Conservation (phyloP, 345 rosid genomes). For the Geranium rotundifolium region DNA sequence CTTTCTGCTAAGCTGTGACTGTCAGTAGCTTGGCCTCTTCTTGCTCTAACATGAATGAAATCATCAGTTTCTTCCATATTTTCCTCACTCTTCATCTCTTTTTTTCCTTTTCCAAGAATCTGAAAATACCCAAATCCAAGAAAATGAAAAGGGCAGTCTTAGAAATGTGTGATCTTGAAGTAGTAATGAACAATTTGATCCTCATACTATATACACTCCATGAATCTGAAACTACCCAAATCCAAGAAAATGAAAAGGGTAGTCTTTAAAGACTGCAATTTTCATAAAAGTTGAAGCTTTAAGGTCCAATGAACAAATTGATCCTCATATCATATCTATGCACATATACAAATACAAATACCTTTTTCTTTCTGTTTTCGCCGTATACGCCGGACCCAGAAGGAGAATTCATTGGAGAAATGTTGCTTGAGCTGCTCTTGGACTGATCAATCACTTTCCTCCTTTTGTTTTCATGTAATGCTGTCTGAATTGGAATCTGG, state of each 20-base stretch:
- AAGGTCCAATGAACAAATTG: not conserved
- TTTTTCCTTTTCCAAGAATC: conserved; percentile 29
- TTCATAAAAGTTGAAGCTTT: not conserved
- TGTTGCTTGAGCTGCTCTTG: conserved; percentile 11
- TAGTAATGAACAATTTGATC: not conserved
- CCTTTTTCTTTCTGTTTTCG: conserved; percentile 14
- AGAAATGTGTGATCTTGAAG: not conserved
- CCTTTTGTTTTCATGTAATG: conserved; percentile 11
- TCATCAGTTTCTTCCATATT: conserved; percentile 24
- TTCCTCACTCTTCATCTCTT: conserved; percentile 16
- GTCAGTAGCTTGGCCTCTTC: conserved; percentile 53
- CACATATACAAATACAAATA: not conserved
- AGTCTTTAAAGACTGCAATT: not conserved
- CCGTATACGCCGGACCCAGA: conserved; percentile 5
- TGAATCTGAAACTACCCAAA: conserved; percentile 13
- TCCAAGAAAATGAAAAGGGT: not conserved
- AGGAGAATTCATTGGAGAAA: conserved; percentile 16
- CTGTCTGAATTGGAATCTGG: conserved; percentile 4
- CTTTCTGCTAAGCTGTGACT: conserved; percentile 53
- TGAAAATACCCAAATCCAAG: conserved; percentile 7
- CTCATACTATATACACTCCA: too few species aligned
- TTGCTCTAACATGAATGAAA: conserved; percentile 46
- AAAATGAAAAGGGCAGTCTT: not conserved
- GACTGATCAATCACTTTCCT: conserved; percentile 18
- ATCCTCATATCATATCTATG: too few species aligned